Evolutionary conservation across 768 basidiomycete species (phyloP), one percentile per base, ranked within the genome.

Genomic region (Russula sp.): DNA sequence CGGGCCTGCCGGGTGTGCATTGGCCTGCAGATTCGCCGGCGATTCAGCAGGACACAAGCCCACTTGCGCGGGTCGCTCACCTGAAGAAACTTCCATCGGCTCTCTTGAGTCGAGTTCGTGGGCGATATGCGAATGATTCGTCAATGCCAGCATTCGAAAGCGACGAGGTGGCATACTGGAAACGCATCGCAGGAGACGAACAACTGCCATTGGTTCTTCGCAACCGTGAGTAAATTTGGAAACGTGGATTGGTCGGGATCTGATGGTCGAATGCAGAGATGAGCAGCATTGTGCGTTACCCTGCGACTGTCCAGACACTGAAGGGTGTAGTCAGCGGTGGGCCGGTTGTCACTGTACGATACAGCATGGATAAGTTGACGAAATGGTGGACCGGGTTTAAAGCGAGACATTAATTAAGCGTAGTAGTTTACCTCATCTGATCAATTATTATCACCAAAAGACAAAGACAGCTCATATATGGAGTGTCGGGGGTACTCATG

Each of bases 251-350:
- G 24, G 36, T 40, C 44, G 20, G 30, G 26, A 49, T 36, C 63
- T 64, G 28, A 64, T 52, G 4, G n/a, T 30, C 32, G 52, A 52
- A n/a, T 3, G 4, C 71, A 94, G 93, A 94, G 76, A 85, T 93
- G 79, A 75, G 79, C 59, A 75, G 77, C 22, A 93, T 94, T 72
- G 93, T 96, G 49, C 81, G 88, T 67, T 82, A 84, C 69, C 93
- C 94, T 6, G 92, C 94, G 16, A 84, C 90, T 1, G 78, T 90
- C 10, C 94, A 98, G 77, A 81, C 88, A 5, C 68, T 92, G 63
- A 98, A 97, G 76, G 94, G 94, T 30, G 72, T 98, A 54, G 82
- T 89, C 22, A 93, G 87, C 62, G 90, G 91, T 10, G 94, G 94
- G 5, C 67, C 89, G 11, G 79, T 81, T 54, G 94, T 94, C 81